phyloP scores from a whole-genome alignment of 1,284 basidiomycete species.

The Coriolopsis trogii region DNA sequence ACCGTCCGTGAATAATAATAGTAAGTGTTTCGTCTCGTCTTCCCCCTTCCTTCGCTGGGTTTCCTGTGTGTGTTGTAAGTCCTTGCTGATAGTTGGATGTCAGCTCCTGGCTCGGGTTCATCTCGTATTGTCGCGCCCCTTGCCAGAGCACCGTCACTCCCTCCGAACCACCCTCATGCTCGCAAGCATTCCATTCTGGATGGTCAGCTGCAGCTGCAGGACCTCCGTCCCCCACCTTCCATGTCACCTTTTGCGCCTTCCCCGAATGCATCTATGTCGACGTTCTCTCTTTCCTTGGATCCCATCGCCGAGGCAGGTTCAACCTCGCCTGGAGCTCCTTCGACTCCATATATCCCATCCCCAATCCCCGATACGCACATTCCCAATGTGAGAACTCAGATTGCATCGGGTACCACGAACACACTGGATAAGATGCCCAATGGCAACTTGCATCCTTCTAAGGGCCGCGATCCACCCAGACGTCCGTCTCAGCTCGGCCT shows the following conservation, averaged over 20 bases:
- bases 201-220: constrained; percentile 47
- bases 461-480: constrained; percentile 23
- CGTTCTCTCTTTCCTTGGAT: constrained; percentile 68
- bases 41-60: neutral
- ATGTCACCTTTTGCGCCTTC: constrained; percentile 41
- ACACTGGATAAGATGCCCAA: constrained; percentile 5
- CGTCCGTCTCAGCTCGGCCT: constrained; percentile 43
- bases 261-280: constrained; percentile 55
- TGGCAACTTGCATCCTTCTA: constrained; percentile 24
- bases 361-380: constrained; percentile 21
- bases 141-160: constrained; percentile 52
- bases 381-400: constrained; percentile 21
- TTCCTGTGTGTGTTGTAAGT: too few relatives aligned
- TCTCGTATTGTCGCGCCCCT: constrained; percentile 47
- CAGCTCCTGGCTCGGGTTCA: constrained; percentile 28
- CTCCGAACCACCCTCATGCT: constrained; percentile 73
- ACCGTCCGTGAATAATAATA: neutral
- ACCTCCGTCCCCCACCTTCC: constrained; percentile 35
- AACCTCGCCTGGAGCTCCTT: constrained; percentile 31
- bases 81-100: too few relatives aligned
- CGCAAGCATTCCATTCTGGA: constrained; percentile 73
- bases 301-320: constrained; percentile 61
- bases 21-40: constrained; percentile 19
- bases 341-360: constrained; percentile 32
- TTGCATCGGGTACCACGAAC: constrained; percentile 14